Conservation (phyloP, 2,329 filamentous ascomycete species). For the Raffaelea albimanens region DNA sequence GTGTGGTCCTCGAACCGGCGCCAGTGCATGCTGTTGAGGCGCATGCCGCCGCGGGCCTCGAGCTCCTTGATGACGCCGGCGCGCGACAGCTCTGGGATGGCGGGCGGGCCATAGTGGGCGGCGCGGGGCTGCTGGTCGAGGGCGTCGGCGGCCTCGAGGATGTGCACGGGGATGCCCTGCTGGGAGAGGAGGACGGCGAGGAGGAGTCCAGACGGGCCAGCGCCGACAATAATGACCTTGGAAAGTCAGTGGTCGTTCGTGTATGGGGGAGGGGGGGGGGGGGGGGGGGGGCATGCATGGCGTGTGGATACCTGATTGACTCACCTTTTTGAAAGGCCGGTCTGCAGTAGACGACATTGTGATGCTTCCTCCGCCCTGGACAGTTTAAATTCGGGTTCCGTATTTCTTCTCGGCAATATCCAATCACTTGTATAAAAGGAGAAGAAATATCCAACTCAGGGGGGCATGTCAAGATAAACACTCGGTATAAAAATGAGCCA, state of each 20-base stretch:
- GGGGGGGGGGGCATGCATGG: background rate
- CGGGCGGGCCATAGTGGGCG: slow-evolving; percentile 50
- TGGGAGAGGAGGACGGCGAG: slow-evolving; percentile 43
- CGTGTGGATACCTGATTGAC: background rate
- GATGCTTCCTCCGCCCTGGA: too few relatives aligned
- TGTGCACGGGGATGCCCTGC: slow-evolving; percentile 39
- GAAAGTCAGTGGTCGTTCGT: too few relatives aligned
- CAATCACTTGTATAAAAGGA: too few relatives aligned
- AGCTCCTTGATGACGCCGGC: slow-evolving; percentile 46
- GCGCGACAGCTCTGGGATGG: slow-evolving; percentile 46
- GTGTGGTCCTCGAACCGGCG: slow-evolving; percentile 24
- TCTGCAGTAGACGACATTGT: too few relatives aligned
- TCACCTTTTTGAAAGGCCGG: slow-evolving; percentile 14
- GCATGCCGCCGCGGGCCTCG: slow-evolving; percentile 27
- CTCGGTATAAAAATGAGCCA: too few relatives aligned
- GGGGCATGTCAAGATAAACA: too few relatives aligned
- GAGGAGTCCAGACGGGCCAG: slow-evolving; percentile 39
- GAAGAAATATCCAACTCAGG: too few relatives aligned
- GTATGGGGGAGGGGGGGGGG: background rate
- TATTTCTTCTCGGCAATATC: too few relatives aligned
- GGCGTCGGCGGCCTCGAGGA: slow-evolving; percentile 44
- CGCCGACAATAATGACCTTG: slow-evolving; percentile 37
- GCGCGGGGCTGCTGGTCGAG: slow-evolving; percentile 53
- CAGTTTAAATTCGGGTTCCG: too few relatives aligned
- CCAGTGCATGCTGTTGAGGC: slow-evolving; percentile 30